Percentiles rank a stretch among this genome's conserved stretches.
Evolutionary conservation across 164 flowering plant genomes (phyloP).

Genomic region (Liquidambar formosana): DNA sequence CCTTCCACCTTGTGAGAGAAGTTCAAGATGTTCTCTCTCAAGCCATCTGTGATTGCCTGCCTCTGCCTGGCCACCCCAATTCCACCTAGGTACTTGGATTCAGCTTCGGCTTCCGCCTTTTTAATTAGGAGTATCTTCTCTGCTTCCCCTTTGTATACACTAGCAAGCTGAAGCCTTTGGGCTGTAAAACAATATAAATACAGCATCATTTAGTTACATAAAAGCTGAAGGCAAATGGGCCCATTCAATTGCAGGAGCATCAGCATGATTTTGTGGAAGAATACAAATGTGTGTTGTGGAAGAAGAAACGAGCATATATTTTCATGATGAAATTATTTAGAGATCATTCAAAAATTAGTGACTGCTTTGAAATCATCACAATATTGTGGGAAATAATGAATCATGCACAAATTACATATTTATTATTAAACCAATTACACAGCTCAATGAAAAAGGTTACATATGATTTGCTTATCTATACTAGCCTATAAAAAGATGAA

Average conservation of each 20-base stretch:
- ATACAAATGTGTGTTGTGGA: too few species aligned
- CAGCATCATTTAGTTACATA: not conserved
- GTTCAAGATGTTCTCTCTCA: conserved; percentile 92
- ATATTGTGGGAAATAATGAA: too few species aligned
- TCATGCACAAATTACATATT: too few species aligned
- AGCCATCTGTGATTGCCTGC: conserved; percentile 96
- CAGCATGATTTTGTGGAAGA: not conserved
- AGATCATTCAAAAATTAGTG: too few species aligned
- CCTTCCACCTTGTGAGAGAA: conserved; percentile 92
- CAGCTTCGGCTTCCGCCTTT: conserved; percentile 96
- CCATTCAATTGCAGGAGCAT: not conserved
- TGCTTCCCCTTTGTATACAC: conserved; percentile 97
- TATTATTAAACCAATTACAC: too few species aligned
- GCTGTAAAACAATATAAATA: conserved; percentile 43
- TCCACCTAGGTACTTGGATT: conserved; percentile 94
- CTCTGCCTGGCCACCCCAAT: conserved; percentile 97
- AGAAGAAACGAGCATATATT: too few species aligned
- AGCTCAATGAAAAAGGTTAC: too few species aligned
- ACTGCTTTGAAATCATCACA: too few species aligned
- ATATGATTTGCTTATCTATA: too few species aligned
- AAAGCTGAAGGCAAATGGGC: not conserved
- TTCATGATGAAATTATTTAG: too few species aligned
- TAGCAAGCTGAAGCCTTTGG: conserved; percentile 94
- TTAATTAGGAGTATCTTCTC: conserved; percentile 90
- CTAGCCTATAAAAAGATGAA: too few species aligned